Conservation (phyloP, 2,329 filamentous ascomycete genomes). For the Sordariomycetes sp. region DNA sequence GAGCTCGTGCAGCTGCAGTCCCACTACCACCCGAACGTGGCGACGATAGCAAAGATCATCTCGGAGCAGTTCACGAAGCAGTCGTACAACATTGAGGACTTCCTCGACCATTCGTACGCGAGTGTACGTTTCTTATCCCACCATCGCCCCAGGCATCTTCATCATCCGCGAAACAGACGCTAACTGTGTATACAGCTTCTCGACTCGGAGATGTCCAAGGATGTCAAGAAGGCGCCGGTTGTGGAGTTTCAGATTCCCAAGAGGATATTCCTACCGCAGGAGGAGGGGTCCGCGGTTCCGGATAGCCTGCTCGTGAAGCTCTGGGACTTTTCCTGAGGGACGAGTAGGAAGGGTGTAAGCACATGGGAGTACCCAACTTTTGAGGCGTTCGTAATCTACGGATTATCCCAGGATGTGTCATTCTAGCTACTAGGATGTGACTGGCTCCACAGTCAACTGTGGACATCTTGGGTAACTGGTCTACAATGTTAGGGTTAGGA, state of each 20-base stretch:
- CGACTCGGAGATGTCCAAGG: constrained; percentile 70
- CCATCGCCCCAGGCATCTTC: background rate
- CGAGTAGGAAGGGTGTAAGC: background rate
- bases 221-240: constrained; percentile 73
- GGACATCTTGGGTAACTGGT: too few relatives aligned
- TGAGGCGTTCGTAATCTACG: background rate
- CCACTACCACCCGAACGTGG: constrained; percentile 95
- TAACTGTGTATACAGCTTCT: constrained; percentile 43
- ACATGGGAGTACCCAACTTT: background rate
- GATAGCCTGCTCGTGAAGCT: constrained; percentile 45
- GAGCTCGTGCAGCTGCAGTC: constrained; percentile 82
- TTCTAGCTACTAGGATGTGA: background rate
- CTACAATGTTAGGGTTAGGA: too few relatives aligned
- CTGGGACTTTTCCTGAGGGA: constrained; percentile 36
- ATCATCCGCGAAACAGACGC: background rate
- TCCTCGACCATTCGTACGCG: constrained; percentile 85
- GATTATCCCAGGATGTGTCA: background rate
- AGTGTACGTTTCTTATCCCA: constrained; percentile 42
- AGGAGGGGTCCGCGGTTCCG: constrained; percentile 28
- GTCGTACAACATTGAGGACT: constrained; percentile 90
- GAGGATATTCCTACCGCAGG: constrained; percentile 52
- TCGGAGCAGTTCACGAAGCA: constrained; percentile 96
- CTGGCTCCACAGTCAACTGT: too few relatives aligned
- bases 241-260: constrained; percentile 93
- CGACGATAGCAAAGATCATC: constrained; percentile 84